Evolutionary conservation across 2,329 filamentous ascomycete genomes (phyloP).

Genomic region (Lecanicillium sp.): DNA sequence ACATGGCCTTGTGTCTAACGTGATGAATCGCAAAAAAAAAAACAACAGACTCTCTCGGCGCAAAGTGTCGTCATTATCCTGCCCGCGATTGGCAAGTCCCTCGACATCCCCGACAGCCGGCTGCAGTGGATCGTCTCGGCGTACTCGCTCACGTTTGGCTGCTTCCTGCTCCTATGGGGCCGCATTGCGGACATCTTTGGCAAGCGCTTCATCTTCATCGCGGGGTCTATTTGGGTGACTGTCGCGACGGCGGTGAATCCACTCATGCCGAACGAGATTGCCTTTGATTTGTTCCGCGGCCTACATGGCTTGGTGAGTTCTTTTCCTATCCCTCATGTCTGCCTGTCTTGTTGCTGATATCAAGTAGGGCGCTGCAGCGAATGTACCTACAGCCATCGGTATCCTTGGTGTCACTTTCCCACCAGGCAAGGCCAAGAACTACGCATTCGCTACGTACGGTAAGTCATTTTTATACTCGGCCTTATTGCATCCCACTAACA

Average conservation of each 20-base stretch:
- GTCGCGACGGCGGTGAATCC: slow-evolving; percentile 53
- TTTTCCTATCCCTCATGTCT: neutral
- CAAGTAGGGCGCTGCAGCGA: slow-evolving; percentile 55
- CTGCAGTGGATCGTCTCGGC: slow-evolving; percentile 63
- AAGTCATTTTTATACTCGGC: slow-evolving; percentile 15
- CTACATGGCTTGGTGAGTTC: slow-evolving; percentile 52
- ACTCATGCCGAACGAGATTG: slow-evolving; percentile 60
- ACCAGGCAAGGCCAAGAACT: slow-evolving; percentile 63
- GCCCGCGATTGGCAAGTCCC: slow-evolving; percentile 51
- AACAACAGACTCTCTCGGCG: slow-evolving; percentile 51
- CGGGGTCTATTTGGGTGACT: slow-evolving; percentile 58
- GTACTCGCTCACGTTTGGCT: slow-evolving; percentile 60
- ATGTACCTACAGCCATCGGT: slow-evolving; percentile 65
- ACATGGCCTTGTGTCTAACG: slow-evolving; percentile 1
- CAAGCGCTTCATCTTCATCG: slow-evolving; percentile 58
- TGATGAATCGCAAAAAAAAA: slow-evolving; percentile 1
- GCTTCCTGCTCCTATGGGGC: slow-evolving; percentile 62
- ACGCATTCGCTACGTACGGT: slow-evolving; percentile 61
- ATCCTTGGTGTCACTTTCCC: slow-evolving; percentile 63
- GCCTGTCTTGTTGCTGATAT: neutral
- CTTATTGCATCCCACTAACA: neutral
- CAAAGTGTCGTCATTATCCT: slow-evolving; percentile 58
- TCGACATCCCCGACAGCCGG: slow-evolving; percentile 51
- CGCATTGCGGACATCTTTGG: slow-evolving; percentile 62
- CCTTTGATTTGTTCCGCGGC: slow-evolving; percentile 60